Conservation (phyloP, 148 eudicot genomes). For the Spergularia bocconei region DNA sequence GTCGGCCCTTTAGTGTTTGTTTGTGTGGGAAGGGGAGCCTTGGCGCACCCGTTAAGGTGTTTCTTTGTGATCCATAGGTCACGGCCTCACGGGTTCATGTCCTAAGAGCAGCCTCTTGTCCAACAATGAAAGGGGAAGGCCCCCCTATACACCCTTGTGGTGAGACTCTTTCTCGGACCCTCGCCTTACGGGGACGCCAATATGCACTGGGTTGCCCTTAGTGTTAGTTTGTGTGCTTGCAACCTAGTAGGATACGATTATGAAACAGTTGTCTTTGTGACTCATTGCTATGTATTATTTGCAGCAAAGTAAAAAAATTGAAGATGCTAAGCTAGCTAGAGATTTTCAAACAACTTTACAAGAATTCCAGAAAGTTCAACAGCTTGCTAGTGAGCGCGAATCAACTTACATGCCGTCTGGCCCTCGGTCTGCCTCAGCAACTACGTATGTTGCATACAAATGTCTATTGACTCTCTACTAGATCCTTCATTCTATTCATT, state of each 20-base stretch:
- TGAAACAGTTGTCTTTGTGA: background rate
- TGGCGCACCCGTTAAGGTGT: no score
- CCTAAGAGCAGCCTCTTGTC: no score
- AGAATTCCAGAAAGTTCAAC: conserved; percentile 80
- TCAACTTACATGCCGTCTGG: conserved; percentile 60
- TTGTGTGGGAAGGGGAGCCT: background rate
- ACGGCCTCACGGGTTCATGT: no score
- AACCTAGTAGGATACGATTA: background rate
- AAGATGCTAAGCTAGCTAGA: conserved; percentile 80
- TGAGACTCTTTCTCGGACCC: no score
- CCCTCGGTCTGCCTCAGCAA: conserved; percentile 35
- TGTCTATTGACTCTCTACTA: background rate
- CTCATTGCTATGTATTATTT: conserved; percentile 3
- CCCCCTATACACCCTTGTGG: no score
- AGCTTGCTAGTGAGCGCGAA: conserved; percentile 77
- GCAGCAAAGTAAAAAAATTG: conserved; percentile 65
- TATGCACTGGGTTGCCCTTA: background rate
- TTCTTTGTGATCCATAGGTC: no score
- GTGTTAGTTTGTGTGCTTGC: background rate
- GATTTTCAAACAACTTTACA: conserved; percentile 64
- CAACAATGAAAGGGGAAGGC: no score
- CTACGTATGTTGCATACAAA: conserved; percentile 32
- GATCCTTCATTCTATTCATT: background rate
- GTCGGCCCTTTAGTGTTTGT: background rate
- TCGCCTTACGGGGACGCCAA: no score